These are phyloP conservation scores for Boechera stricta DNA, from an alignment of 345 rosid species.

Conservation along the genomic window DNA sequence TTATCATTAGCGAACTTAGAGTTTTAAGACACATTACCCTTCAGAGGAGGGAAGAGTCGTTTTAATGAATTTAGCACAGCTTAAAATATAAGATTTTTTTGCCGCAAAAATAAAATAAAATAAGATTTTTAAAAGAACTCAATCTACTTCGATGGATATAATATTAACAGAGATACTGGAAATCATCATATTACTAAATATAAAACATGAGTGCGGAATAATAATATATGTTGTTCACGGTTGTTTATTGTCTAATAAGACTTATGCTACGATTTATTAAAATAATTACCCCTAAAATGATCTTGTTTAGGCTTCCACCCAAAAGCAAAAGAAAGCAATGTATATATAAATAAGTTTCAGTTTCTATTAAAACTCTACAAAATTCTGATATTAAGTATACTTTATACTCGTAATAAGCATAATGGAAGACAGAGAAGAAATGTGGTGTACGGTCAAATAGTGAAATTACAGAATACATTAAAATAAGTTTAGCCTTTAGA, in stretches of 20 bases:
- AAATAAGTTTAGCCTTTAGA: neutral
- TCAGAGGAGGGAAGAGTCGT: conserved; percentile 31
- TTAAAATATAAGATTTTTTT: neutral
- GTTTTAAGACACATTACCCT: conserved; percentile 29
- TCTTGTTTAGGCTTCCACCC: conserved; percentile 39
- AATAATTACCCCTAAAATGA: conserved; percentile 33
- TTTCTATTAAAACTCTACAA: conserved; percentile 4
- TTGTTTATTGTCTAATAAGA: conserved; percentile 25
- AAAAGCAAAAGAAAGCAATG: conserved; percentile 24
- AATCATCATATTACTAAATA: conserved; percentile 10
- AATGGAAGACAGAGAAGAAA: conserved; percentile 27
- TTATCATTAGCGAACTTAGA: neutral
- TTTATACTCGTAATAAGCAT: neutral
- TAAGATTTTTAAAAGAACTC: neutral
- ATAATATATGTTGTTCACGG: neutral
- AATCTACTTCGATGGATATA: conserved; percentile 2
- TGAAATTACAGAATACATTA: conserved; percentile 11
- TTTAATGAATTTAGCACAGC: conserved; percentile 13
- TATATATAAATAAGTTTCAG: neutral
- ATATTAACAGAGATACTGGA: conserved; percentile 10
- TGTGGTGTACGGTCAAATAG: conserved; percentile 32
- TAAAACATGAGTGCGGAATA: conserved; percentile 39
- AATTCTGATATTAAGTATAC: neutral
- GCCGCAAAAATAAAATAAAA: too few species aligned
- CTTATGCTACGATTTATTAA: conserved; percentile 31